Percentiles rank a stretch among this genome's conserved stretches.
Evolutionary conservation across 139 green algal genomes (phyloP).

Genomic region (Coelastrella sp.): DNA sequence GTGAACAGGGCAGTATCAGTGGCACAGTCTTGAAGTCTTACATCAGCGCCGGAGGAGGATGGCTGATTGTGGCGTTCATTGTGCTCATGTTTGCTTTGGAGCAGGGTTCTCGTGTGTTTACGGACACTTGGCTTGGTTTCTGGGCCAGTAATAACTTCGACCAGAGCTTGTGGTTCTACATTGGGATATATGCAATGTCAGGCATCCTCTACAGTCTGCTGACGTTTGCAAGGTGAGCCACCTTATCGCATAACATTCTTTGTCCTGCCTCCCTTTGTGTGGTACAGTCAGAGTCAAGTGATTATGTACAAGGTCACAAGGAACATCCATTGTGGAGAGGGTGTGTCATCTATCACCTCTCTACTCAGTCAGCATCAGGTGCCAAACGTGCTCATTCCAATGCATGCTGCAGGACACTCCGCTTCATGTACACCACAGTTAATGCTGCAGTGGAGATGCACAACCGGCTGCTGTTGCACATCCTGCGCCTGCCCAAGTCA

Average conservation of each 20-base stretch:
- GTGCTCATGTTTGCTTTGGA: slow-evolving; percentile 64
- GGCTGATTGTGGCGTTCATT: slow-evolving; percentile 45
- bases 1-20: slow-evolving; percentile 69
- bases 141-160: slow-evolving; percentile 76
- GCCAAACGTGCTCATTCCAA: too few species aligned
- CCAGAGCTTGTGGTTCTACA: slow-evolving; percentile 71
- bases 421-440: slow-evolving; percentile 62
- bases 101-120: slow-evolving; percentile 71
- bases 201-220: slow-evolving; percentile 65
- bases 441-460: slow-evolving; percentile 65
- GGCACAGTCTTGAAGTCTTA: slow-evolving; percentile 67
- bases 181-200: slow-evolving; percentile 78
- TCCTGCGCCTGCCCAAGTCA: slow-evolving; percentile 81
- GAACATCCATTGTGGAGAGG: too few species aligned
- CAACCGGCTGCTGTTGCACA: slow-evolving; percentile 72
- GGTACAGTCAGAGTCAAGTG: background rate
- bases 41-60: slow-evolving; percentile 56
- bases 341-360: too few species aligned
- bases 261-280: too few species aligned
- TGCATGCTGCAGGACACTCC: slow-evolving; percentile 20
- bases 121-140: slow-evolving; percentile 78
- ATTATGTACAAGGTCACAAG: too few species aligned
- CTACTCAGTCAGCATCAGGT: too few species aligned
- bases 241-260: background rate
- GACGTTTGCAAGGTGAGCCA: slow-evolving; percentile 55